Evolutionary conservation across 148 eudicot genomes (phyloP).

Genomic region (Silene uniflora): DNA sequence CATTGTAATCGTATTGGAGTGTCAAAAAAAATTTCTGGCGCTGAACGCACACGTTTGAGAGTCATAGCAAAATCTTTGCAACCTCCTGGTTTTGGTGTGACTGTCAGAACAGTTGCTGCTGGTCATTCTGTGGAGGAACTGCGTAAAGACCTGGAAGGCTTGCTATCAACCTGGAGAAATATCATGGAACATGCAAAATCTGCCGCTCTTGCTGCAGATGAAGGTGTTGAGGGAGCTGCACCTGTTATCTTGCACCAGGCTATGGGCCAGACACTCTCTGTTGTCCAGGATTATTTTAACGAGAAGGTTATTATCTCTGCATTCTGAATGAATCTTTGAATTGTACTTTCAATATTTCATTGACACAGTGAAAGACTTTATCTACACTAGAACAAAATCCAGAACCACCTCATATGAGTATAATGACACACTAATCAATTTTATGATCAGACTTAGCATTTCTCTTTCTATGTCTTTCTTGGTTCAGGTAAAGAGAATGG

Average conservation of each 20-base stretch:
- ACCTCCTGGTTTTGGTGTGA: constrained; percentile 86
- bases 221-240: constrained; percentile 83
- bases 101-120: constrained; percentile 83
- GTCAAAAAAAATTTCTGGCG: constrained; percentile 76
- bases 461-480: neutral
- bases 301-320: constrained; percentile 52
- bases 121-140: constrained; percentile 80
- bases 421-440: neutral
- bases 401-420: neutral
- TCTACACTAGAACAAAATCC: neutral
- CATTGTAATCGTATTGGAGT: constrained; percentile 63
- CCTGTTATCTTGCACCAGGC: constrained; percentile 88
- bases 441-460: neutral
- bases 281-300: constrained; percentile 90
- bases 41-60: constrained; percentile 78
- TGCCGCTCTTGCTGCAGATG: constrained; percentile 96
- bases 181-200: constrained; percentile 88
- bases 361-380: neutral
- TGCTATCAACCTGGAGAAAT: constrained; percentile 86
- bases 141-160: constrained; percentile 77
- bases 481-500: constrained; percentile 78
- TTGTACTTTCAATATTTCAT: neutral
- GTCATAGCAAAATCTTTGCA: constrained; percentile 78
- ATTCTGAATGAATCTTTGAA: constrained; percentile 1
- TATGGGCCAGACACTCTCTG: constrained; percentile 86